Evolutionary conservation across 2,329 filamentous ascomycete species (phyloP).

Genomic region (Hymenoscyphus occultus): DNA sequence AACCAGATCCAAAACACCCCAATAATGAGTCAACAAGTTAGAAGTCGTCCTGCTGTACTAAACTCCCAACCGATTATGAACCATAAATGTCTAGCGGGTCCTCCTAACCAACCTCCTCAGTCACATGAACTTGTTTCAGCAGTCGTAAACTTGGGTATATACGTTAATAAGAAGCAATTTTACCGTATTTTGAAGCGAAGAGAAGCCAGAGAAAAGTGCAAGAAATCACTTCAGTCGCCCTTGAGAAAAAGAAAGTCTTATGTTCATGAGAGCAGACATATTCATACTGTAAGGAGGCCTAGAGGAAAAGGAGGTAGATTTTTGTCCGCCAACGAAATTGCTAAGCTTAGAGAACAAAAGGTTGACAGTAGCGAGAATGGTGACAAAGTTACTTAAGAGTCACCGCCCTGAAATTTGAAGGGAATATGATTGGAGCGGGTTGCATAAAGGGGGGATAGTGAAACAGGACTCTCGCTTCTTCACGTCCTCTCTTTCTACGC

Average conservation of each 20-base stretch:
- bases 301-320: conserved; percentile 93
- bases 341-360: conserved; percentile 69
- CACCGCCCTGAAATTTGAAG: conserved; percentile 14
- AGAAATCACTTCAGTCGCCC: conserved; percentile 83
- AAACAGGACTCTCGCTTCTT: conserved; percentile 11
- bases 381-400: conserved; percentile 38
- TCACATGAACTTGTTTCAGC: conserved; percentile 76
- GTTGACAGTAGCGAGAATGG: conserved; percentile 39
- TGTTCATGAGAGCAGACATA: conserved; percentile 93
- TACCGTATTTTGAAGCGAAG: conserved; percentile 93
- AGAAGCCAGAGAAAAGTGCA: conserved; percentile 89
- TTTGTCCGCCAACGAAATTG: conserved; percentile 93
- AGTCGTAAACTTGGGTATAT: conserved; percentile 88
- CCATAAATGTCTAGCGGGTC: conserved; percentile 56
- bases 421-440: conserved; percentile 8
- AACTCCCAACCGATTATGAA: conserved; percentile 75
- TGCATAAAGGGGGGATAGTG: conserved; percentile 12
- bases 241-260: conserved; percentile 97
- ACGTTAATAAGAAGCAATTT: conserved; percentile 98
- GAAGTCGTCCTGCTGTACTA: conserved; percentile 70
- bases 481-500: conserved; percentile 8
- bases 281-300: conserved; percentile 94
- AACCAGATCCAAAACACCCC: conserved; percentile 61
- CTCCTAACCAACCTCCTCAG: conserved; percentile 63
- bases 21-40: conserved; percentile 66